Base-by-base conservation (phyloP, 352 stramenopile genomes). In the Pythium aristosporum region DNA sequence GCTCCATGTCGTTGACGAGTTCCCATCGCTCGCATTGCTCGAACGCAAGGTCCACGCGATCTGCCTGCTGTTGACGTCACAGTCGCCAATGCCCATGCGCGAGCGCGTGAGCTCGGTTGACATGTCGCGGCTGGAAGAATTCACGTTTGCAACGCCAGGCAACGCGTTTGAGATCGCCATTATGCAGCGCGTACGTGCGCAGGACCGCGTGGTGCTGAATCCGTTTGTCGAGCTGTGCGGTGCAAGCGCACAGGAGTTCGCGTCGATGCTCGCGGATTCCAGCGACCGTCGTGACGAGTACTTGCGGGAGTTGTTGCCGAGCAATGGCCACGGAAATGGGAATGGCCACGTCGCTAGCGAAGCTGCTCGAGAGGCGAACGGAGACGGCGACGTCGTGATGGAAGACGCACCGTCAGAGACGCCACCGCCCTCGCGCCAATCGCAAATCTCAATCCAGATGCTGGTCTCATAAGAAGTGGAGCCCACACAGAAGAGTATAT, bases 21-120 rank as follows among this genome's bases (percentile, higher is more conserved):
- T 94, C 49, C 86, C 86, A 39, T 92, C 86, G 20, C 64, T 92
- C 13, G 75, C 84, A 20, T 55, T 88, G 15, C 57, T 94, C n/a
- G 86, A 94, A 65, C 68, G 72, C 25, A 92, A 92, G 66, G 63
- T 92, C 16, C 80, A 92, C 63, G 53, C 61, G 18, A 88, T 92
- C 34, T 91, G 83, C 39, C 61, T 74, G 46, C 67, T 69, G 25
- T 37, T 73, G 53, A 54, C 50, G 20, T 28, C 43, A 2, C 43
- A 71, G 12, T 50, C 43, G 30, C 51, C 43, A 21, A 36, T 21
- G 18, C 25, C 32, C 6, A 46, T n/a, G 43, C 8, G 43, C 21
- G 23, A 52, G 49, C 36, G 60, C 28, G 23, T 61, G 25, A 41
- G 43, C 21, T 30, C 43, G 12, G 47, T 72, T 13, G 49, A 68